Evolutionary conservation across 768 basidiomycete genomes (phyloP).

Genomic region (Kondoa subrosea): DNA sequence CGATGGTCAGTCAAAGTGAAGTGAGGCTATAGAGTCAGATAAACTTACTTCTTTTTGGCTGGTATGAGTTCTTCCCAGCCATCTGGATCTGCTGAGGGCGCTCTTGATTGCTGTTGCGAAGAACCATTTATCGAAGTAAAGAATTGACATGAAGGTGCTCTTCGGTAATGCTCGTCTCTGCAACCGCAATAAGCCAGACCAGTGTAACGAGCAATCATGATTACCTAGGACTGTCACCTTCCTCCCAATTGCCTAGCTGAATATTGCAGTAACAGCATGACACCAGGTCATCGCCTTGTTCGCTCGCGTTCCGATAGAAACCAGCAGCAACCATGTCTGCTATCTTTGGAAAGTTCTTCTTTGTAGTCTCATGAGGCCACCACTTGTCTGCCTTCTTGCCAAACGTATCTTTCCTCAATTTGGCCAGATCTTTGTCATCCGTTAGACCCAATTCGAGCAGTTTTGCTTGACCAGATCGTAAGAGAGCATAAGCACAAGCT

Average conservation of each 20-base stretch:
- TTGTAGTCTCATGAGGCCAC: constrained; percentile 9
- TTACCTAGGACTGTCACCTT: constrained; percentile 70
- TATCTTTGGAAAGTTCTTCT: constrained; percentile 34
- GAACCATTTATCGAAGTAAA: not conserved
- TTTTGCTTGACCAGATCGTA: not conserved
- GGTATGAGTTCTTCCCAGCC: constrained; percentile 1
- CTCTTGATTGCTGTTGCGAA: not conserved
- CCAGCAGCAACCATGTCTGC: constrained; percentile 73
- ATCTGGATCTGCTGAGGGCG: constrained; percentile 7
- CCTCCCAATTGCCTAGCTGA: constrained; percentile 69
- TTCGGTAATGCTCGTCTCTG: constrained; percentile 10
- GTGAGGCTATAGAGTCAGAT: not conserved
- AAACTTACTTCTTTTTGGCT: constrained; percentile 3
- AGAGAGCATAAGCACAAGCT: constrained; percentile 41
- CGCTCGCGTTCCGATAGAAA: constrained; percentile 59
- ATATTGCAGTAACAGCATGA: constrained; percentile 72
- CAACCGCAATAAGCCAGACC: constrained; percentile 2
- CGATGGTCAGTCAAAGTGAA: not conserved
- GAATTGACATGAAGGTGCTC: constrained; percentile 15
- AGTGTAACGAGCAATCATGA: constrained; percentile 26
- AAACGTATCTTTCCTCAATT: constrained; percentile 15
- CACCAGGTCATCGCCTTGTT: constrained; percentile 54
- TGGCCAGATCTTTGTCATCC: constrained; percentile 7
- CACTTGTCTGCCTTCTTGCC: constrained; percentile 12
- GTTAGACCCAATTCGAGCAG: not conserved